phyloP scores from a whole-genome alignment of 2,329 filamentous ascomycete genomes.

The Graphilbum fragrans region DNA sequence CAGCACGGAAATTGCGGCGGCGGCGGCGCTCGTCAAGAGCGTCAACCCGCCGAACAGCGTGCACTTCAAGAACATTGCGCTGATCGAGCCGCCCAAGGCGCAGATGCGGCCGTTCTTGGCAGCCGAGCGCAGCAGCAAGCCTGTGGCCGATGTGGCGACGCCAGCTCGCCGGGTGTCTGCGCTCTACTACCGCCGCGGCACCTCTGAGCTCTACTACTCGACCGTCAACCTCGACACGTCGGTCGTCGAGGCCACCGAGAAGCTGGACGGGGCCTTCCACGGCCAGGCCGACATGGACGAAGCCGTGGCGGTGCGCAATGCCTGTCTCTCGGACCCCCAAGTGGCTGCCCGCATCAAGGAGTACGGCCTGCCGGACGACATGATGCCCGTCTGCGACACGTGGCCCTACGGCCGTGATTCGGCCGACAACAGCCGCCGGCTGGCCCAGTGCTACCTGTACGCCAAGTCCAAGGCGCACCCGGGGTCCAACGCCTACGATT shows the following conservation, averaged over 20 bases:
- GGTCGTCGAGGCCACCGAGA: conserved; percentile 18
- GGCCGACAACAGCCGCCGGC: conserved; percentile 2
- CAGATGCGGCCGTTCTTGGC: conserved; percentile 29
- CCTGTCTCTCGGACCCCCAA: conserved; percentile 3
- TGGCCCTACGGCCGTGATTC: conserved; percentile 51
- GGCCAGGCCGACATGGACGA: conserved; percentile 12
- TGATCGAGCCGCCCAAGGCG: conserved; percentile 34
- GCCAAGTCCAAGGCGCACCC: conserved; percentile 53
- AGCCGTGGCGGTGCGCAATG: conserved; percentile 24
- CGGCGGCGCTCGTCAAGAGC: too few species aligned
- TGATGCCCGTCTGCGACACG: conserved; percentile 45
- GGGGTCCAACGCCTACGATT: conserved; percentile 44
- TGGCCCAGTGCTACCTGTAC: conserved; percentile 48
- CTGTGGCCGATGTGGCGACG: conserved; percentile 16
- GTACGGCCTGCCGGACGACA: conserved; percentile 47
- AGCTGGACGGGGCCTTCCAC: conserved; percentile 13
- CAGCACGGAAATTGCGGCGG: too few species aligned
- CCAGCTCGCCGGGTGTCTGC: conserved; percentile 23
- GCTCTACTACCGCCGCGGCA: conserved; percentile 6
- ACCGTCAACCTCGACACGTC: neutral
- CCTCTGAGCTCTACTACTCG: conserved; percentile 11
- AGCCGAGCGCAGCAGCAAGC: conserved; percentile 24
- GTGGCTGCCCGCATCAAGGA: too few species aligned
- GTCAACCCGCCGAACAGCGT: too few species aligned
- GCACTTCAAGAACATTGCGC: too few species aligned